A percentile compares a stretch with the other conserved stretches of the same genome.
phyloP scores from a whole-genome alignment of 768 basidiomycete species.

The Tylopilus sp. region DNA sequence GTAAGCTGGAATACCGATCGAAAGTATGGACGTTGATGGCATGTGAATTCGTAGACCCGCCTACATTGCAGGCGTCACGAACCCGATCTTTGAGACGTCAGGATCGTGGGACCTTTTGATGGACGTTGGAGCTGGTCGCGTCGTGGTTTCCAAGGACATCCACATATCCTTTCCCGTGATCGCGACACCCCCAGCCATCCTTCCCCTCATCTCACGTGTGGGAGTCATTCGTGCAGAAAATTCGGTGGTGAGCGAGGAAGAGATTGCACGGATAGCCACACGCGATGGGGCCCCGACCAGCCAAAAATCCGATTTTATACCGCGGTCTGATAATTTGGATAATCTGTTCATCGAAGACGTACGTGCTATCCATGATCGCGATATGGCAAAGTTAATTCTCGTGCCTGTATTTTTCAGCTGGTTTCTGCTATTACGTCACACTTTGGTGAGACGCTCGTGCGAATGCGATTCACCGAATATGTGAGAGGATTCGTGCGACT shows the following conservation, averaged over 20 bases:
- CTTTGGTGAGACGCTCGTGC: slow-evolving; percentile 85
- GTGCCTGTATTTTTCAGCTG: slow-evolving; percentile 41
- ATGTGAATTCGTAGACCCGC: slow-evolving; percentile 57
- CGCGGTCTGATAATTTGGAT: slow-evolving; percentile 64
- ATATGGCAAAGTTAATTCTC: neutral
- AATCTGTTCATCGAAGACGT: slow-evolving; percentile 94
- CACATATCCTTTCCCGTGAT: slow-evolving; percentile 50
- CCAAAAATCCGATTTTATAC: slow-evolving; percentile 50
- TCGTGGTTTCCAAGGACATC: slow-evolving; percentile 87
- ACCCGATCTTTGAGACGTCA: slow-evolving; percentile 90
- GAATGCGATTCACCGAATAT: slow-evolving; percentile 88
- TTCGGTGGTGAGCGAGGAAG: slow-evolving; percentile 64
- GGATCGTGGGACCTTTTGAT: slow-evolving; percentile 92
- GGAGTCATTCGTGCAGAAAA: slow-evolving; percentile 65
- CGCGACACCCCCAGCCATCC: slow-evolving; percentile 37
- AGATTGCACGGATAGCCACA: slow-evolving; percentile 52
- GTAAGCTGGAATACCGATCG: slow-evolving; percentile 43
- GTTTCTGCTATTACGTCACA: slow-evolving; percentile 85
- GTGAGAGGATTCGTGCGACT: slow-evolving; percentile 82
- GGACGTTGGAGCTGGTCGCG: slow-evolving; percentile 83
- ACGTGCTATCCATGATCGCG: slow-evolving; percentile 26
- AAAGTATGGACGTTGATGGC: slow-evolving; percentile 4
- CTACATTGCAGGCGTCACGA: slow-evolving; percentile 95
- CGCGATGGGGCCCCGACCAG: slow-evolving; percentile 49
- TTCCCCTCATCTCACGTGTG: slow-evolving; percentile 49